Evolutionary conservation across 2,329 filamentous ascomycete genomes (phyloP), one percentile per base, ranked within the genome.

Genomic region (Aspergillus amoenus): DNA sequence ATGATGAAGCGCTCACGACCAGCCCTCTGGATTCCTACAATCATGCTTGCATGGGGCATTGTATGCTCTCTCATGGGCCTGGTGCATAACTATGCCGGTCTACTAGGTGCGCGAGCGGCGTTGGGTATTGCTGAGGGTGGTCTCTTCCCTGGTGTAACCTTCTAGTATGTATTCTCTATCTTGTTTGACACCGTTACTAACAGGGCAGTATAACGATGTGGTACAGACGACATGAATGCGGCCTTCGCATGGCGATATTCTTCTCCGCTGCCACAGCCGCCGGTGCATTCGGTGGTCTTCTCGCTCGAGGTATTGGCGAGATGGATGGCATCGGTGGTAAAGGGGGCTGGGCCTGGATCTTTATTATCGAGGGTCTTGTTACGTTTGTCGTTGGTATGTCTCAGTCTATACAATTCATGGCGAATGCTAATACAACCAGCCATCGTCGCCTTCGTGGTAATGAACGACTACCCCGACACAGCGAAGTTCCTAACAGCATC

Each of bases 21-120:
- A 3, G 80, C 77, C 3, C 62, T 81, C 51, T 84, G 79, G 76
- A 79, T 84, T 27, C 78, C 81, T 4, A 74, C 69, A 58, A 80
- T 84, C 62, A 82, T 80, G 72, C 58, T 78, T 41, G 60, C 62
- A 55, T 70, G 73, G 72, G 66, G 66, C 39, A 49, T 63, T 18
- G 63, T 68, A n/a, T 66, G 64, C 54, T 67, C 62, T 0, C 66
- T 76, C 24, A 80, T 81, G 71, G 83, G 83, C n/a, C 64, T 81
- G 11, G 79, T 85, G n/a, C 64, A 76, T 11, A 80, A 75, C 64
- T 82, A 78, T 52, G 64, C 67, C 4, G 80, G 81, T 1, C 78
- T 84, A n/a, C 70, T 86, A 64, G 73, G 71, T 61, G 68, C 78
- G 46, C 75, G 81, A 21, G 74, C 77, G 57, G 73, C 80, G 40